Evolutionary conservation across 345 rosid species (phyloP), one percentile per base, ranked within the genome.

Genomic region (Abelmoschus esculentus): DNA sequence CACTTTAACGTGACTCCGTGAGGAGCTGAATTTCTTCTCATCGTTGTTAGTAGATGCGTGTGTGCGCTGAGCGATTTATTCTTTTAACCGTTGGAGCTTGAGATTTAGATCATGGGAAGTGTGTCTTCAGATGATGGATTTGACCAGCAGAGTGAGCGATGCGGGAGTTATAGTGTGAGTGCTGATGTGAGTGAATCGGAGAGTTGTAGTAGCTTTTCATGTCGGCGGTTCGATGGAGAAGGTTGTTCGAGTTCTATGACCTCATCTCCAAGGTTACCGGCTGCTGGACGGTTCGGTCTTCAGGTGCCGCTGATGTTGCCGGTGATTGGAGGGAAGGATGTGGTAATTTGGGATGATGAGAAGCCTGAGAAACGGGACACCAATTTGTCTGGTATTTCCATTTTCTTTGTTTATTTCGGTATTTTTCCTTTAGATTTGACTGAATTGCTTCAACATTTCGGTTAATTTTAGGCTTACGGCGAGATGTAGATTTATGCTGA

Each of bases 131-230:
- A 90, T 60, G 90, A 89, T 36, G 87, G 77, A 53, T 83, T 86
- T 29, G 85, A 85, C 14, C 82, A 71, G 82, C 83, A 59, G 80
- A 89, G 97, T 68, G 95, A 86, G 73, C 80, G 96, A 67, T 85
- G 90, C 80, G 98, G 97, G 7, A 92, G 96, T 67, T 95, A 95
- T 83, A 87, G 91, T 59, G 72, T 90, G 77, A 91, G 99, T 76
- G 98, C 98, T 58, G 99, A 95, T 73, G 82, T 95, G 79, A 91
- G 97, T 72, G 97, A 95, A 85, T 91, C 99, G 0, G 93, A 91
- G 83, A 95, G 97, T 73, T 88, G 90, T 17, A 87, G 92, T 75
- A 87, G 97, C 80, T 88, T 88, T 77, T 91, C 90, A 4, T 81
- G 87, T 76, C 86, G 83, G 19, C 83, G 86, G 7, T 86, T 88